phyloP scores from a whole-genome alignment of 2,329 filamentous ascomycete species.

The Hysterium pulicare region DNA sequence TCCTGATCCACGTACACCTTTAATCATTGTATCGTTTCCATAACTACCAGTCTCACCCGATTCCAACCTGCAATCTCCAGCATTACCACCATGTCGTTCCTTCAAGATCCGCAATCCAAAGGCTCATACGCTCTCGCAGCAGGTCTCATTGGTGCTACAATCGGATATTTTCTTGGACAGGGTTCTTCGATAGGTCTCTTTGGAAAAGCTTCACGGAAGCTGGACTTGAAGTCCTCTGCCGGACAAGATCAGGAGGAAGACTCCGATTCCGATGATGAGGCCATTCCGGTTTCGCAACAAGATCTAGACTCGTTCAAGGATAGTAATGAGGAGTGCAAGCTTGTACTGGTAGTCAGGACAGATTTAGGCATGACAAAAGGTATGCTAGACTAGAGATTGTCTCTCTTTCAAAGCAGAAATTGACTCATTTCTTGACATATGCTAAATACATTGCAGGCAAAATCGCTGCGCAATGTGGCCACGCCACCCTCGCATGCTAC shows the following conservation, averaged over 20 bases:
- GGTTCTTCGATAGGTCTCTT: slow-evolving; percentile 71
- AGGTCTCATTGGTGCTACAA: slow-evolving; percentile 68
- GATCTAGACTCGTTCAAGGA: slow-evolving; percentile 45
- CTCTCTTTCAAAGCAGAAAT: background rate
- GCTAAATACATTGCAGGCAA: slow-evolving; percentile 61
- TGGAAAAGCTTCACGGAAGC: slow-evolving; percentile 24
- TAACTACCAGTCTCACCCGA: no score
- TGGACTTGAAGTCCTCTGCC: slow-evolving; percentile 8
- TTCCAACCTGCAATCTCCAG: no score
- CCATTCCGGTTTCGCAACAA: slow-evolving; percentile 34
- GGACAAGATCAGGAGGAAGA: slow-evolving; percentile 15
- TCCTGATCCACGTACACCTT: no score
- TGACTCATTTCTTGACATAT: background rate
- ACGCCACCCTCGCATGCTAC: slow-evolving; percentile 97
- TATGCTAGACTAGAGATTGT: slow-evolving; percentile 42
- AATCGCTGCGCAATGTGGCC: slow-evolving; percentile 91
- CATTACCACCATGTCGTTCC: slow-evolving; percentile 22
- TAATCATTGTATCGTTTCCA: no score
- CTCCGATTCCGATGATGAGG: slow-evolving; percentile 28
- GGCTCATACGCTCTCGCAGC: slow-evolving; percentile 67
- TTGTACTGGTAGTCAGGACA: slow-evolving; percentile 86
- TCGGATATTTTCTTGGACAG: slow-evolving; percentile 70
- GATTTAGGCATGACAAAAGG: slow-evolving; percentile 98
- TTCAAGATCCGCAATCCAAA: slow-evolving; percentile 48
- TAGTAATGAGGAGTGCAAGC: slow-evolving; percentile 80